Conservation (phyloP, 192 early-diverging fungal genomes). For the Lobosporangium transversale region DNA sequence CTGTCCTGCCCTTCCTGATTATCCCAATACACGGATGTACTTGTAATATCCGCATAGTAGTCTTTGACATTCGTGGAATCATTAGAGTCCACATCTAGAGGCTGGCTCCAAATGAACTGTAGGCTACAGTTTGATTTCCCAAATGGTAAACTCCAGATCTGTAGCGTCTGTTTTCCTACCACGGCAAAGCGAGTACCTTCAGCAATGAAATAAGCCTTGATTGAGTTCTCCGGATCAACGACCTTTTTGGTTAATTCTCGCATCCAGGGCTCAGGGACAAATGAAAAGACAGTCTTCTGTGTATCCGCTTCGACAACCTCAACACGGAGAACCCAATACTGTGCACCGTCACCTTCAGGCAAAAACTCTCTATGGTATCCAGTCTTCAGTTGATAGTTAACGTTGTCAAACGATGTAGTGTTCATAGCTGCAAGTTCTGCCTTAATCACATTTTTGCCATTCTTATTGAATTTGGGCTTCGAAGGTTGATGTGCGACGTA, state of each 20-base stretch:
- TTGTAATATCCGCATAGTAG: constrained; percentile 24
- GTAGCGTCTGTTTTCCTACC: constrained; percentile 29
- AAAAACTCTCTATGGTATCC: constrained; percentile 20
- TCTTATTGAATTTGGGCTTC: constrained; percentile 20
- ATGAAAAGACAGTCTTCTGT: constrained; percentile 23
- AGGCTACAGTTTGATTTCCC: constrained; percentile 34
- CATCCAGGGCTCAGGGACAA: constrained; percentile 49
- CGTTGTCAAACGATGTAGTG: background rate
- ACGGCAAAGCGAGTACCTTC: constrained; percentile 24
- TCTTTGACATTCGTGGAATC: constrained; percentile 15
- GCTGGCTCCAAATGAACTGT: constrained; percentile 51
- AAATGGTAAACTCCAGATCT: constrained; percentile 37
- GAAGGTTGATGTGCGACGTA: constrained; percentile 19
- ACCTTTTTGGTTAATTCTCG: constrained; percentile 11
- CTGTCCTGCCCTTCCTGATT: background rate
- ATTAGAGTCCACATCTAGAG: constrained; percentile 14
- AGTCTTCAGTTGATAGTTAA: constrained; percentile 18
- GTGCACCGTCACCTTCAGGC: constrained; percentile 29
- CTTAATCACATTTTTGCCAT: constrained; percentile 5
- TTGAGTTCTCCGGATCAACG: constrained; percentile 11
- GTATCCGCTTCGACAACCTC: constrained; percentile 33
- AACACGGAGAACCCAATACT: constrained; percentile 46
- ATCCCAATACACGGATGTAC: constrained; percentile 14
- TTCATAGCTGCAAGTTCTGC: background rate
- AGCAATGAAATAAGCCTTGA: constrained; percentile 28